Conservation (phyloP, 2,329 filamentous ascomycete genomes). For the Fusarium irregulare region DNA sequence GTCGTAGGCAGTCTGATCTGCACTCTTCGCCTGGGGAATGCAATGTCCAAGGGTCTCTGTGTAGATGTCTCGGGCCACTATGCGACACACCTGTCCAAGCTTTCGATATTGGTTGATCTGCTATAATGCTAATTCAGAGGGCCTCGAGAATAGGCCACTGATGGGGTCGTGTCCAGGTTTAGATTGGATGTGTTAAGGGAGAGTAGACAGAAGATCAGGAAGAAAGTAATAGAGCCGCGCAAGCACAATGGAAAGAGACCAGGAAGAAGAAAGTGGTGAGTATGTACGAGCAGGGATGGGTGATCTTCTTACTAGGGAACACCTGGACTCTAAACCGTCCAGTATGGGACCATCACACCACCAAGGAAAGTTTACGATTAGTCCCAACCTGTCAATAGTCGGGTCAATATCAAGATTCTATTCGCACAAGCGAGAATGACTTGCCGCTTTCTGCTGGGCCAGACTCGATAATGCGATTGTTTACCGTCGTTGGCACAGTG, state of each 20-base stretch:
- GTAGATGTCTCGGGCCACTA: conserved; percentile 30
- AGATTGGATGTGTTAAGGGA: conserved; percentile 15
- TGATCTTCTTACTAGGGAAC: conserved; percentile 3
- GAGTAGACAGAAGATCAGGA: conserved; percentile 1
- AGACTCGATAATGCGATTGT: conserved; percentile 18
- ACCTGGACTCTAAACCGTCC: neutral
- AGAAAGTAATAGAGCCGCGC: conserved; percentile 1
- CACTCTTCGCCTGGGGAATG: neutral
- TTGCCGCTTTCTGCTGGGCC: conserved; percentile 32
- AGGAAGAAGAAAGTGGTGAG: conserved; percentile 5
- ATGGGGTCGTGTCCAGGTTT: conserved; percentile 28
- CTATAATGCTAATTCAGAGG: conserved; percentile 4
- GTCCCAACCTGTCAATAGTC: conserved; percentile 22
- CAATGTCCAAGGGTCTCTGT: conserved; percentile 27
- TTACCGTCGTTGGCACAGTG: conserved; percentile 27
- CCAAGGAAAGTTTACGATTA: conserved; percentile 27
- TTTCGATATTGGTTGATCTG: conserved; percentile 4
- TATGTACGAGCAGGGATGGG: conserved; percentile 28
- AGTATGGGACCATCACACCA: conserved; percentile 1
- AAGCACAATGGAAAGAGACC: conserved; percentile 8
- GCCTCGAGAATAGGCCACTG: conserved; percentile 34
- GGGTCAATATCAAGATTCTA: conserved; percentile 4
- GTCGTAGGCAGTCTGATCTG: neutral
- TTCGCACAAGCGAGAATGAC: conserved; percentile 19
- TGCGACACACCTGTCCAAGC: conserved; percentile 6